Base-by-base conservation (phyloP, 768 basidiomycete genomes). In the Lyophyllum decastes region DNA sequence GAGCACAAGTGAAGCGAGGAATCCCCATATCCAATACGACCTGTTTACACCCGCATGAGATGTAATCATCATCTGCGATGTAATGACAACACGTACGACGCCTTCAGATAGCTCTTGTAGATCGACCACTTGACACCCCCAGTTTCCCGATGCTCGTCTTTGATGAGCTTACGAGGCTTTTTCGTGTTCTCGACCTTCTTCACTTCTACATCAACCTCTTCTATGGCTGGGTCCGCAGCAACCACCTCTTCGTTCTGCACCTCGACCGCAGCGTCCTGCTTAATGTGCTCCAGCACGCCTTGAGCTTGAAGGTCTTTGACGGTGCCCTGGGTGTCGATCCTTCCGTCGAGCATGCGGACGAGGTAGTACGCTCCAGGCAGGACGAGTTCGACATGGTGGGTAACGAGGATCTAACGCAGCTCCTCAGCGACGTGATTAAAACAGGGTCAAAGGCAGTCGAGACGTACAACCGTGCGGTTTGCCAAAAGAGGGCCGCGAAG, bases 371-470 rank as follows among this genome's bases (percentile, higher is more conserved):
- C 82, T 2, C 82, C 85, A 0, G 90, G 86, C 2, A 92, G 78
- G n/a, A 92, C 85, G 0, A 94, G 80, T 54, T 92, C 90, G 27
- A 92, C 85, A 65, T 92, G 91, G 58, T 93, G 92, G 0, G 90
- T 90, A 27, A 93, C 90, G 4, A 88, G 77, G 47, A 87, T 72
- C 85, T 85, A 61, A 33, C 5, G 30, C 30, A 35, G 25, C 50
- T 12, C 12, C 44, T 34, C 14, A 33, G 43, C 2, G 11, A 35
- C 9, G 10, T 16, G 26, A 8, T 4, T 10, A 12, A 2, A 12
- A 27, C 16, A 27, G 25, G 12, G 25, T 26, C 2, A 14, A 14
- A 4, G 17, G 26, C n/a, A 11, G 11, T 10, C 24, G 24, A 27
- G 11, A 72, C 76, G 34, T 64, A 81, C 77, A 33, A 93, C 87